phyloP scores from a whole-genome alignment of 1,284 basidiomycete species.

The Trichosporon sp. region DNA sequence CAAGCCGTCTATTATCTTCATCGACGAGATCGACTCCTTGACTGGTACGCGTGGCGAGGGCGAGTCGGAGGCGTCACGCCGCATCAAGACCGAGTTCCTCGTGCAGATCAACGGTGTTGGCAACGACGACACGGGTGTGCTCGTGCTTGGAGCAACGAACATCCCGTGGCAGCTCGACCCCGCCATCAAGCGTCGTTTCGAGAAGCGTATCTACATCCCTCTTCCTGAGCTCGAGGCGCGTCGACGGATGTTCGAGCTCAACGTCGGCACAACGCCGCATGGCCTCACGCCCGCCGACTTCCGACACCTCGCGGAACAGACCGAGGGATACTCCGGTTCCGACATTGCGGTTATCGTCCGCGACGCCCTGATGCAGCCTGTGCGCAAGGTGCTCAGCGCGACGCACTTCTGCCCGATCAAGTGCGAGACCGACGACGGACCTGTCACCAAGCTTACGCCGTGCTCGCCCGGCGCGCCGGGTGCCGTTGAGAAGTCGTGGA shows the following conservation, averaged over 20 bases:
- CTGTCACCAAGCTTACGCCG: slow-evolving; percentile 73
- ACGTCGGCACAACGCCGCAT: slow-evolving; percentile 91
- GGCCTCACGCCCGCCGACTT: slow-evolving; percentile 79
- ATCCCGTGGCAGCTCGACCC: slow-evolving; percentile 97
- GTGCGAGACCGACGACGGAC: slow-evolving; percentile 55
- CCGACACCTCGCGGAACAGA: slow-evolving; percentile 76
- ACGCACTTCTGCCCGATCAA: slow-evolving; percentile 82
- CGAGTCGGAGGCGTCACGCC: slow-evolving; percentile 90
- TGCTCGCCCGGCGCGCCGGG: slow-evolving; percentile 91
- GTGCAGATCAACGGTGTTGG: slow-evolving; percentile 96
- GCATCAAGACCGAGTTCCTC: slow-evolving; percentile 98
- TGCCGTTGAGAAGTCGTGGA: slow-evolving; percentile 89
- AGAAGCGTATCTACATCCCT: slow-evolving; percentile 98
- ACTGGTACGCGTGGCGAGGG: slow-evolving; percentile 93
- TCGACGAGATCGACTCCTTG: slow-evolving; percentile 97
- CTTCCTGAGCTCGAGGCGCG: slow-evolving; percentile 93
- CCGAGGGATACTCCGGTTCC: slow-evolving; percentile 93
- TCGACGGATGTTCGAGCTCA: slow-evolving; percentile 93
- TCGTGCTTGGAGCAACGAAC: slow-evolving; percentile 98
- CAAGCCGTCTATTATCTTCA: slow-evolving; percentile 97
- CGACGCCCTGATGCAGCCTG: slow-evolving; percentile 98
- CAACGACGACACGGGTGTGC: slow-evolving; percentile 92
- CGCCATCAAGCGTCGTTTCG: slow-evolving; percentile 96
- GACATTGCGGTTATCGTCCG: slow-evolving; percentile 95
- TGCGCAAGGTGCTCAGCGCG: slow-evolving; percentile 91